Conservation (phyloP, 768 basidiomycete genomes). For the Exidia glandulosa region DNA sequence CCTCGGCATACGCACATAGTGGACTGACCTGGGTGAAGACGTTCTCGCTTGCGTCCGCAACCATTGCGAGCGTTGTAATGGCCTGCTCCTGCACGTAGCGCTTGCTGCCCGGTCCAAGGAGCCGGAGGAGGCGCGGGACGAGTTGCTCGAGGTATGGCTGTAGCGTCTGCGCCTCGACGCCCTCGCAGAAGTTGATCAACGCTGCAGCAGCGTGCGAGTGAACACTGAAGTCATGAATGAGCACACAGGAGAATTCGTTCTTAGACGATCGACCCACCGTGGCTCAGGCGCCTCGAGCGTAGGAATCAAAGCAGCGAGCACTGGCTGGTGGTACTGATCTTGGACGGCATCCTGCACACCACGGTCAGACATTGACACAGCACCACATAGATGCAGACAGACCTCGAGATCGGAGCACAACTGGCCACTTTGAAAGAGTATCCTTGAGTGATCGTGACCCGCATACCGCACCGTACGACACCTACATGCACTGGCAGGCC, state of each 20-base stretch:
- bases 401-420: slow-evolving; percentile 84
- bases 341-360: slow-evolving; percentile 64
- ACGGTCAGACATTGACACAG: background rate
- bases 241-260: background rate
- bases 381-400: slow-evolving; percentile 8
- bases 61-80: slow-evolving; percentile 81
- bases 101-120: slow-evolving; percentile 44
- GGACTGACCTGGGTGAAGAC: slow-evolving; percentile 58
- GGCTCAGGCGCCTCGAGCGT: slow-evolving; percentile 67
- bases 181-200: slow-evolving; percentile 85
- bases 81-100: slow-evolving; percentile 82
- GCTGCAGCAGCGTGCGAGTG: slow-evolving; percentile 82
- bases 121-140: slow-evolving; percentile 57
- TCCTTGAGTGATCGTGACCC: background rate
- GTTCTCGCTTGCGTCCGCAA: slow-evolving; percentile 72
- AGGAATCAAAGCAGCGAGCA: slow-evolving; percentile 61
- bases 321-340: slow-evolving; percentile 50
- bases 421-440: slow-evolving; percentile 49
- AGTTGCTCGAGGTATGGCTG: slow-evolving; percentile 71
- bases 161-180: slow-evolving; percentile 62
- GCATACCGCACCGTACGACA: slow-evolving; percentile 11
- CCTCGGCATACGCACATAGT: background rate
- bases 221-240: slow-evolving; percentile 35
- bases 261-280: slow-evolving; percentile 30
- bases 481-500: slow-evolving; percentile 78